Evolutionary conservation across 495 filamentous ascomycete species (phyloP).

Genomic region (Lichina pygmaea): DNA sequence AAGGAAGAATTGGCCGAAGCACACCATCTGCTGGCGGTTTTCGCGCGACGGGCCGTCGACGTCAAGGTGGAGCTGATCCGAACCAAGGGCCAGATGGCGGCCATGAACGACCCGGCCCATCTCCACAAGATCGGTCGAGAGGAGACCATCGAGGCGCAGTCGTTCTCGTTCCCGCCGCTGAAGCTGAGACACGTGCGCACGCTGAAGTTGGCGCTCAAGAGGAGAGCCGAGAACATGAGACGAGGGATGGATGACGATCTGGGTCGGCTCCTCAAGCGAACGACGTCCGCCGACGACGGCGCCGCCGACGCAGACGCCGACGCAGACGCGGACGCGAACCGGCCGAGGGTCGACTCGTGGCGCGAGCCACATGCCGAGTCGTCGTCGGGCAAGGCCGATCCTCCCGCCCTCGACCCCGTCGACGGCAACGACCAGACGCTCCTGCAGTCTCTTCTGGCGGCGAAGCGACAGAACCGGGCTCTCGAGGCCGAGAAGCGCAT

Average conservation of each 20-base stretch:
- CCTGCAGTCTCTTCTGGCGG: not conserved
- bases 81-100: not conserved
- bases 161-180: slow-evolving; percentile 1
- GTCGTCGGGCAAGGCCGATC: not conserved
- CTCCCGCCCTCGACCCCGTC: not conserved
- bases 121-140: not conserved
- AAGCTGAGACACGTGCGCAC: slow-evolving; percentile 1
- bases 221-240: slow-evolving; percentile 1
- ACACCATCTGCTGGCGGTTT: slow-evolving; percentile 4
- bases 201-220: not conserved
- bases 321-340: not conserved
- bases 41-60: slow-evolving; percentile 8
- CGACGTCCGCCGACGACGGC: not conserved
- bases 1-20: slow-evolving; percentile 6
- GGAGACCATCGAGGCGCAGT: not conserved
- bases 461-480: not conserved
- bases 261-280: not conserved
- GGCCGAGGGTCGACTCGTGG: not conserved
- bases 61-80: slow-evolving; percentile 1
- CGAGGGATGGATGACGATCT: not conserved
- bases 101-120: not conserved
- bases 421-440: not conserved
- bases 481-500: not conserved
- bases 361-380: not conserved
- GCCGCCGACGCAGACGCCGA: not conserved